A percentile compares a stretch with the other conserved stretches of the same genome.
Conservation (phyloP, 2,329 filamentous ascomycete species). For the Nemania bipapillata region DNA sequence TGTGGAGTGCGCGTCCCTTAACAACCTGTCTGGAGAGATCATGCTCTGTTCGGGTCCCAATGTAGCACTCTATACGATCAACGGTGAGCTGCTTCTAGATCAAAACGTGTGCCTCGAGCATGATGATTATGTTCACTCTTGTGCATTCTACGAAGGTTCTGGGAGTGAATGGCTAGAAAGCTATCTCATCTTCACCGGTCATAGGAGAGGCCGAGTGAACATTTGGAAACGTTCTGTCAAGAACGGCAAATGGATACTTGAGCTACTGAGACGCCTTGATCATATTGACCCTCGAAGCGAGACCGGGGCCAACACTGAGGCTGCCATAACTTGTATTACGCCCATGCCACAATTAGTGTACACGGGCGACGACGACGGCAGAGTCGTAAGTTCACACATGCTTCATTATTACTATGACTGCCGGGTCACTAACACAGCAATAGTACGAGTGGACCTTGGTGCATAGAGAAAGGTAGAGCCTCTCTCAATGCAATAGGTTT, state of each 20-base stretch:
- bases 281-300: constrained; percentile 76
- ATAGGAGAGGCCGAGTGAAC: constrained; percentile 84
- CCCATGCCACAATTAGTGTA: constrained; percentile 87
- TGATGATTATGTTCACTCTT: constrained; percentile 82
- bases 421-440: constrained; percentile 30
- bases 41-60: constrained; percentile 81
- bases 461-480: constrained; percentile 66
- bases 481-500: constrained; percentile 40
- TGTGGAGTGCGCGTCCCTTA: constrained; percentile 82
- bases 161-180: constrained; percentile 92
- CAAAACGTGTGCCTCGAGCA: constrained; percentile 77
- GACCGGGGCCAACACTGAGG: constrained; percentile 67
- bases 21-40: constrained; percentile 90
- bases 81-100: constrained; percentile 83
- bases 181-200: constrained; percentile 87
- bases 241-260: constrained; percentile 76
- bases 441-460: constrained; percentile 73
- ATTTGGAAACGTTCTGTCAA: constrained; percentile 71
- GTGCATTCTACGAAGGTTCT: constrained; percentile 91
- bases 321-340: constrained; percentile 85
- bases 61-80: constrained; percentile 84
- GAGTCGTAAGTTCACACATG: constrained; percentile 74
- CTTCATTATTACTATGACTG: background rate
- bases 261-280: constrained; percentile 82
- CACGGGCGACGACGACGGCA: constrained; percentile 91